Evolutionary conservation across 805 yeast genomes (phyloP).

Genomic region (Saccharomyces eubayanus): DNA sequence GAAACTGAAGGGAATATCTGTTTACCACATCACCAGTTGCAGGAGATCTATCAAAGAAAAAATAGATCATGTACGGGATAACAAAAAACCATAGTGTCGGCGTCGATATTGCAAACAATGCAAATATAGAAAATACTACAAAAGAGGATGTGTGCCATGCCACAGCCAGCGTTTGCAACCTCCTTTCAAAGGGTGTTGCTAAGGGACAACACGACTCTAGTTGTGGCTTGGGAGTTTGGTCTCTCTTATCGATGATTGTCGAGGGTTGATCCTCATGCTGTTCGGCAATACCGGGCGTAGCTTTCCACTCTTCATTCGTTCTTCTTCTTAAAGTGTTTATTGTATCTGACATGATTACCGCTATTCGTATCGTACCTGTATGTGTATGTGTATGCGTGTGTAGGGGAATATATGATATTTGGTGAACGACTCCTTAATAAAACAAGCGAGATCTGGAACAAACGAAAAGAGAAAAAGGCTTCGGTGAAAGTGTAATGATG

Average conservation of each 20-base stretch:
- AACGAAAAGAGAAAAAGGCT: neutral
- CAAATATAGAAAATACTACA: conserved; percentile 39
- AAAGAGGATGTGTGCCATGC: conserved; percentile 71
- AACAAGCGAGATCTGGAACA: neutral
- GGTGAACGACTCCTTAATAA: neutral
- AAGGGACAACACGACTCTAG: conserved; percentile 39
- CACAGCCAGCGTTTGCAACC: conserved; percentile 61
- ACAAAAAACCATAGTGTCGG: conserved; percentile 62
- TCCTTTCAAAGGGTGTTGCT: conserved; percentile 43
- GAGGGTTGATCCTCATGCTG: neutral
- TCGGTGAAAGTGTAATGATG: neutral
- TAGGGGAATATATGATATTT: neutral
- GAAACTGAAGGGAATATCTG: conserved; percentile 49
- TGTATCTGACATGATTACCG: neutral
- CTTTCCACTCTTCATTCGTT: neutral
- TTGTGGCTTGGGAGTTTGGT: neutral
- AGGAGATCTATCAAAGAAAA: conserved; percentile 55
- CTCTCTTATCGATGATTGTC: neutral
- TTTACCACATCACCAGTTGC: conserved; percentile 61
- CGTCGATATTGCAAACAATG: conserved; percentile 49
- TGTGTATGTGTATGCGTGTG: neutral
- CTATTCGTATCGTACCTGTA: neutral
- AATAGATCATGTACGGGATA: conserved; percentile 56
- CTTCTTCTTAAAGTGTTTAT: neutral
- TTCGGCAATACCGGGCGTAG: neutral